Base-by-base conservation (phyloP, 352 stramenopile genomes). In the Pelagophyceae sp. region DNA sequence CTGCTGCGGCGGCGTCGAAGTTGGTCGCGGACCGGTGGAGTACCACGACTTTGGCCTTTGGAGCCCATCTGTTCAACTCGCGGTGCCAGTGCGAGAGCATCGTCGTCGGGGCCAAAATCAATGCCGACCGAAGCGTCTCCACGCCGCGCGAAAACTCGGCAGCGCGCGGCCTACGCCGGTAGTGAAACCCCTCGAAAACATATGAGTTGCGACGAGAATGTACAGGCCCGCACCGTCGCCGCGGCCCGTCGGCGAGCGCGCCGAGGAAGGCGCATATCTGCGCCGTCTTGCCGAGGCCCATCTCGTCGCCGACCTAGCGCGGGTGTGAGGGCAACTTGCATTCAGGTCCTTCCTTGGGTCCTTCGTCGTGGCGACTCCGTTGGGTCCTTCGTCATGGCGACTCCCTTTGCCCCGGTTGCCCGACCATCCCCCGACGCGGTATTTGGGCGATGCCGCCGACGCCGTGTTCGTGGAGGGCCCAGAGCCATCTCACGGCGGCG, bases 11-110 rank as follows among this genome's bases (percentile, higher is more conserved):
- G 2, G 5, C 38, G 38, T 74, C 37, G 38, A 74, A 74, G 67
- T 2, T 0, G 38, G 25, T 37, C 64, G 31, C 78, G 25, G 69
- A 81, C 38, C 87, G 86, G 82, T 98, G 93, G 45, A 97, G 79
- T 63, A 98, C 81, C 63, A 95, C 85, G 0, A 96, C 87, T 35
- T 92, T 86, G 74, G 97, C 79, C 77, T 85, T 82, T 27, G 94
- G 93, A 38, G 88, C 91, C 93, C 93, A 98, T 35, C 90, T 91
- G 83, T 95, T 90, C n/a, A 97, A 85, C 80, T 98, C 94, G 17
- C 88, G 82, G 35, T 95, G 85, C 94, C 94, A 98, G 77, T 98
- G 93, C 38, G 92, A 81, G 33, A 98, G 80, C 37, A 97, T 89
- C 1, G 92, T 97, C 32, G 94, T 93, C 29, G 94, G 94, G 76